Conservation (phyloP, 257 asterid species). For the Henckelia pumila region DNA sequence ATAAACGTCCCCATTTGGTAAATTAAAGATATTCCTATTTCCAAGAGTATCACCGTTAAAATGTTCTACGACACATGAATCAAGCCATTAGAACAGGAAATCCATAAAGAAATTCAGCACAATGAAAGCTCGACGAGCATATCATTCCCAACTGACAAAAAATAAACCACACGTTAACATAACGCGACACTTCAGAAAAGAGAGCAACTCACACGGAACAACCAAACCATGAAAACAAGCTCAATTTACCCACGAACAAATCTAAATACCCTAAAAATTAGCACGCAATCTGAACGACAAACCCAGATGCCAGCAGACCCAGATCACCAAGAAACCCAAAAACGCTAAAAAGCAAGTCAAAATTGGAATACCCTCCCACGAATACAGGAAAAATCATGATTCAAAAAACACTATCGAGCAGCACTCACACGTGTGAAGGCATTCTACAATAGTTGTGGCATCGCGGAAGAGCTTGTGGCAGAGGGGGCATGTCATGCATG, state of each 20-base stretch:
- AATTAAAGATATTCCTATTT: constrained; percentile 2
- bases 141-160: constrained; percentile 17
- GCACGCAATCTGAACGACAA: constrained; percentile 19
- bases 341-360: constrained; percentile 23
- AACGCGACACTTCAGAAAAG: constrained; percentile 1
- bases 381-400: constrained; percentile 12
- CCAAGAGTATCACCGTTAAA: constrained; percentile 12
- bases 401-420: constrained; percentile 7
- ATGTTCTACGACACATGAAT: constrained; percentile 11
- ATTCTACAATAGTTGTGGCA: constrained; percentile 93
- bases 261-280: constrained; percentile 26
- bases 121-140: constrained; percentile 13
- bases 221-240: neutral
- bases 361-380: constrained; percentile 14
- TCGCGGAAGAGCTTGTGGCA: constrained; percentile 81
- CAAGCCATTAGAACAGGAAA: constrained; percentile 31
- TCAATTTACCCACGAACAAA: constrained; percentile 20
- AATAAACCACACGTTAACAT: constrained; percentile 7
- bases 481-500: constrained; percentile 99
- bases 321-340: constrained; percentile 30
- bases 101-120: constrained; percentile 23
- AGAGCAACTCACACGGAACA: constrained; percentile 1
- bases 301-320: constrained; percentile 27
- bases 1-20: constrained; percentile 14
- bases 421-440: constrained; percentile 92